Conservation (phyloP, 257 asterid species). For the Solanum virginianum region DNA sequence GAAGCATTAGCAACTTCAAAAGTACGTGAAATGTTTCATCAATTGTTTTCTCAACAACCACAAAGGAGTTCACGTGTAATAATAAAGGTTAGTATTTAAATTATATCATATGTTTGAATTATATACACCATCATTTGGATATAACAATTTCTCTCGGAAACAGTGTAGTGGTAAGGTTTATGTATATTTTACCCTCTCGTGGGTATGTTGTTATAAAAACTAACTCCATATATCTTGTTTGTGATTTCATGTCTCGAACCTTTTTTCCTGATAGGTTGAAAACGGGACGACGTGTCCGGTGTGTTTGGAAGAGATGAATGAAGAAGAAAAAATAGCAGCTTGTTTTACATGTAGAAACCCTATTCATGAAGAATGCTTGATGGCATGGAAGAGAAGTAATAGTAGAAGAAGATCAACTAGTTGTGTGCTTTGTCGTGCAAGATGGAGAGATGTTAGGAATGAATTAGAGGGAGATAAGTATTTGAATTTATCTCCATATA, state of each 20-base stretch:
- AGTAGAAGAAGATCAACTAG: slow-evolving; percentile 57
- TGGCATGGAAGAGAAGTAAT: slow-evolving; percentile 63
- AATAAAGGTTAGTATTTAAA: slow-evolving; percentile 2
- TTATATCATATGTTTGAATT: neutral
- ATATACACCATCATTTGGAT: neutral
- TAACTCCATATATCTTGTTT: neutral
- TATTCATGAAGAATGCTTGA: slow-evolving; percentile 70
- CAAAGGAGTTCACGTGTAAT: neutral
- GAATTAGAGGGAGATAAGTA: slow-evolving; percentile 48
- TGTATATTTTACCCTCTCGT: no score
- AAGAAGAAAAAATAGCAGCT: slow-evolving; percentile 53
- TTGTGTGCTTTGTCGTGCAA: slow-evolving; percentile 91
- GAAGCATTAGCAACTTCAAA: slow-evolving; percentile 48
- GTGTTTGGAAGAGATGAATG: slow-evolving; percentile 81
- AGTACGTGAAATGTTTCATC: slow-evolving; percentile 21
- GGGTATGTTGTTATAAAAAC: neutral
- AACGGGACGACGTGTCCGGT: slow-evolving; percentile 65
- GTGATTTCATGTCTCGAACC: neutral
- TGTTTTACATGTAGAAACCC: slow-evolving; percentile 72
- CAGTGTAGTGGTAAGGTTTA: no score
- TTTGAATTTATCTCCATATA: slow-evolving; percentile 66
- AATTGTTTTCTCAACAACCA: neutral
- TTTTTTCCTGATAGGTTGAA: slow-evolving; percentile 13
- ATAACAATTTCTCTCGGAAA: no score
- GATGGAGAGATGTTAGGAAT: slow-evolving; percentile 53